Percentiles rank a stretch among this genome's conserved stretches.
phyloP scores from a whole-genome alignment of 176 grass and related monocot species.

The Thinopyrum elongatum region DNA sequence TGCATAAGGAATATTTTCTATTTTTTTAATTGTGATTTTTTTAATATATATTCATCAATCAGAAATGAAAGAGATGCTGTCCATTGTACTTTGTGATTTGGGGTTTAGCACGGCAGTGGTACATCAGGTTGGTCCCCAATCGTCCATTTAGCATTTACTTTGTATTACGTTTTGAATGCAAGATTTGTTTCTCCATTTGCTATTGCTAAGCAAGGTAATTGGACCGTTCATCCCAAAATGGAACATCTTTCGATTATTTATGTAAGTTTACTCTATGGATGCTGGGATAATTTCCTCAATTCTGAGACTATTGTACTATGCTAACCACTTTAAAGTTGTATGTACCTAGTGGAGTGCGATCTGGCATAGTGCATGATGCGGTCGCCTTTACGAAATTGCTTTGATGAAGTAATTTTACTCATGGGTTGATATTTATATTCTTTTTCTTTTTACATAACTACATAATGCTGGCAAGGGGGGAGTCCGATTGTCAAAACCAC shows the following conservation, averaged over 20 bases:
- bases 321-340: neutral
- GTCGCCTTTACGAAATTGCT: neutral
- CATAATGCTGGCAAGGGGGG: neutral
- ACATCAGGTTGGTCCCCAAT: slow-evolving; percentile 64
- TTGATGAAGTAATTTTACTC: neutral
- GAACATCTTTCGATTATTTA: neutral
- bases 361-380: neutral
- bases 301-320: neutral
- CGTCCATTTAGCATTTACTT: slow-evolving; percentile 10
- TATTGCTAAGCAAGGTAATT: neutral
- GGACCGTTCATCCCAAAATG: neutral
- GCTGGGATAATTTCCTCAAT: neutral
- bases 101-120: slow-evolving; percentile 84
- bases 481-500: neutral
- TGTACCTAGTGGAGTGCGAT: neutral
- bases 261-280: neutral
- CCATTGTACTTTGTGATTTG: slow-evolving; percentile 75
- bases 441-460: neutral
- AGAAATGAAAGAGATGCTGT: slow-evolving; percentile 97
- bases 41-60: slow-evolving; percentile 30
- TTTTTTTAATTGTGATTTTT: slow-evolving; percentile 5
- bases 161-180: neutral
- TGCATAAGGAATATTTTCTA: neutral
- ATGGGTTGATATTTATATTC: neutral
- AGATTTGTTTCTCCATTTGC: neutral